Evolutionary conservation across 805 yeast species (phyloP).

Genomic region (Cephaloascus albidus): DNA sequence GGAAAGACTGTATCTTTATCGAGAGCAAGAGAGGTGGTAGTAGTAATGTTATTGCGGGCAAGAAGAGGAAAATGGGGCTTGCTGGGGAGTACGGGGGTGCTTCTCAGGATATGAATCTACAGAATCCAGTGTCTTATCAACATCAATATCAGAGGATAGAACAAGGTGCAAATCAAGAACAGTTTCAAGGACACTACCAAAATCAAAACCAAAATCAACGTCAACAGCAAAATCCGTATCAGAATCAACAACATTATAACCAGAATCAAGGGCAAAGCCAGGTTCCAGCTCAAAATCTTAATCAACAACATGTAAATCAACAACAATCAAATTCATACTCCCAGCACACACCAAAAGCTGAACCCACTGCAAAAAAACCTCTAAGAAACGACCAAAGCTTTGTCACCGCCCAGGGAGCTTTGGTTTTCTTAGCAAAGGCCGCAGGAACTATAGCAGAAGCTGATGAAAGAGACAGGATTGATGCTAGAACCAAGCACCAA

Average conservation of each 20-base stretch:
- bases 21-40: conserved; percentile 24
- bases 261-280: background rate
- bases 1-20: conserved; percentile 68
- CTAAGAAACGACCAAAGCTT: background rate
- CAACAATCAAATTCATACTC: no score
- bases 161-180: no score
- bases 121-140: no score
- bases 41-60: conserved; percentile 27
- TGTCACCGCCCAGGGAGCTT: conserved; percentile 41
- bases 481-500: conserved; percentile 39
- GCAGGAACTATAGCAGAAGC: conserved; percentile 71
- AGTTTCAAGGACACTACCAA: no score
- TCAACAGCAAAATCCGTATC: conserved; percentile 29
- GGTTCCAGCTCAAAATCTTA: background rate
- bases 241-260: background rate
- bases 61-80: conserved; percentile 27
- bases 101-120: no score
- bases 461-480: conserved; percentile 53
- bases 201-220: conserved; percentile 37
- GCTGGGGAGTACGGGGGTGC: no score
- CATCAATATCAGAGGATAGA: no score
- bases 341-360: no score
- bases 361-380: background rate
- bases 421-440: conserved; percentile 66
- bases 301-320: no score